phyloP scores from a whole-genome alignment of 495 filamentous ascomycete species.

The Penicillium ochrochloron region DNA sequence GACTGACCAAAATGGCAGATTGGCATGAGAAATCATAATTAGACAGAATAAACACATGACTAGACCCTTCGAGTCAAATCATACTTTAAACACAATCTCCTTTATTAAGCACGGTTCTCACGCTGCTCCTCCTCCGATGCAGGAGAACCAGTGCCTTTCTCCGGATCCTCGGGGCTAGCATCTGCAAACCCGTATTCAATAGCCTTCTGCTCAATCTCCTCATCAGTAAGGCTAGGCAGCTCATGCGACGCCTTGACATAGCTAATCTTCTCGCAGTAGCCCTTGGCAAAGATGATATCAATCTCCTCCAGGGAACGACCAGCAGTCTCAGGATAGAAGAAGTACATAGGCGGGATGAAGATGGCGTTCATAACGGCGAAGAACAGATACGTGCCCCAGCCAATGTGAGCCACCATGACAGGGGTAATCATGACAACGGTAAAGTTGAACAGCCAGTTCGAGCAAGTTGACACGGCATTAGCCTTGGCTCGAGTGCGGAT shows the following conservation, averaged over 20 bases:
- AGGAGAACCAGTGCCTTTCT: constrained; percentile 31
- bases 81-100: not conserved
- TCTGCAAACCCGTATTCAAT: constrained; percentile 61
- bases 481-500: constrained; percentile 75
- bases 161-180: constrained; percentile 27
- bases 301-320: constrained; percentile 76
- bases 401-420: constrained; percentile 67
- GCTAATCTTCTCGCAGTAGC: constrained; percentile 71
- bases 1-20: not conserved
- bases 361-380: constrained; percentile 71
- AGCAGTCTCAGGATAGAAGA: constrained; percentile 78
- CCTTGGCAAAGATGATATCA: constrained; percentile 82
- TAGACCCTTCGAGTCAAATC: not conserved
- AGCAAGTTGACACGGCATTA: constrained; percentile 75
- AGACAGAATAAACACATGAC: not conserved
- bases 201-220: constrained; percentile 67
- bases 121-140: constrained; percentile 22
- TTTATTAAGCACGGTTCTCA: constrained; percentile 11
- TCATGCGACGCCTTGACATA: constrained; percentile 74
- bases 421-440: constrained; percentile 81
- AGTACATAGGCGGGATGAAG: constrained; percentile 75
- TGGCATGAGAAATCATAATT: not conserved
- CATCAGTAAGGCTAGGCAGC: constrained; percentile 65
- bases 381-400: constrained; percentile 81
- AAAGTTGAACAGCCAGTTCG: constrained; percentile 85